Evolutionary conservation across 2,329 filamentous ascomycete genomes (phyloP).

Genomic region (Ceratocystis cubensis): DNA sequence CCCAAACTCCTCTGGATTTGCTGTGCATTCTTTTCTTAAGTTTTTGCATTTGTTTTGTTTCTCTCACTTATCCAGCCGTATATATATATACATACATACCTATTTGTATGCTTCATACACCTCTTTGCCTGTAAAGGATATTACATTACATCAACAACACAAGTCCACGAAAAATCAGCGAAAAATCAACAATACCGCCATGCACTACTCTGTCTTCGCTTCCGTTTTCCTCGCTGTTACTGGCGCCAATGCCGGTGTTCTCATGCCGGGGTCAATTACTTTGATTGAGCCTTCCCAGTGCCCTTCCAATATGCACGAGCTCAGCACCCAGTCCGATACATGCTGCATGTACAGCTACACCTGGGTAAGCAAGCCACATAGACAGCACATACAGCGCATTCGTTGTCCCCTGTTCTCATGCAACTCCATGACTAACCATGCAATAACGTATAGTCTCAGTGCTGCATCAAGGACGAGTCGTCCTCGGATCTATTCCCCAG

Average conservation of each 20-base stretch:
- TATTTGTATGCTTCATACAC: too few species aligned
- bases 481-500: slow-evolving; percentile 8
- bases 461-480: background rate
- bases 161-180: too few species aligned
- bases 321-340: background rate
- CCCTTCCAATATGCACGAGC: background rate
- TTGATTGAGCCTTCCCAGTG: background rate
- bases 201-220: slow-evolving; percentile 5
- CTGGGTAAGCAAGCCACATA: background rate
- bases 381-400: background rate
- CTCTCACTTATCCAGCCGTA: too few species aligned
- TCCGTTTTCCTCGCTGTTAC: background rate
- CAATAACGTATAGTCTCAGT: background rate
- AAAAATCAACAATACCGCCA: background rate
- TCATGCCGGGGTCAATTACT: background rate
- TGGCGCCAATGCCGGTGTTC: background rate
- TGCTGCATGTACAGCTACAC: slow-evolving; percentile 8
- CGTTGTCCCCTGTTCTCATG: background rate
- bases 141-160: too few species aligned
- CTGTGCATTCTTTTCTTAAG: too few species aligned
- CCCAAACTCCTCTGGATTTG: too few species aligned
- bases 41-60: too few species aligned
- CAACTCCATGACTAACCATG: background rate
- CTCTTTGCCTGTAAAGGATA: too few species aligned
- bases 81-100: too few species aligned